Evolutionary conservation across 2,329 filamentous ascomycete genomes (phyloP), one percentile per base, ranked within the genome.

Genomic region (Canariomyces notabilis): DNA sequence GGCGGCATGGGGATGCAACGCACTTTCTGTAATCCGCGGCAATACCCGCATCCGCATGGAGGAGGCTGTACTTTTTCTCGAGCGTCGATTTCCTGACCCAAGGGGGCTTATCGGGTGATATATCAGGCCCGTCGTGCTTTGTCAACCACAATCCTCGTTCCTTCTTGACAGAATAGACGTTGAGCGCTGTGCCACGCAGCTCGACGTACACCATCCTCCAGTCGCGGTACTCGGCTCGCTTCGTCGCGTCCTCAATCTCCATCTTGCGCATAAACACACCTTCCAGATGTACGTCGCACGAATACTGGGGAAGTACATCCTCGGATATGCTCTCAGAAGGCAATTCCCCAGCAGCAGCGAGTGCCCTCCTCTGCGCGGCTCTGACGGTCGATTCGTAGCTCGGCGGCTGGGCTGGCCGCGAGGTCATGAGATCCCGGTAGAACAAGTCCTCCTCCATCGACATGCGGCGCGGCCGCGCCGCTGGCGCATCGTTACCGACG

Each of bases 21-120:
- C 64, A 82, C 75, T 87, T 86, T 57, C 76, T 73, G 61, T 86
- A 84, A 63, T 89, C 85, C 14, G 80, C 76, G 8, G 86, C 85
- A 51, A 89, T 77, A 9, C 85, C 85, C 18, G 85, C 79, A 63
- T 89, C 85, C 18, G 85, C 85, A 60, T 89, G 82, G 53, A 87
- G 76, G 38, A 89, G 71, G 42, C 80, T 85, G 61, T 87, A 89
- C n/a, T 75, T 77, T 61, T 73, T 78, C 52, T 87, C 68, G 31
- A 88, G 65, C 45, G 71, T 71, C 16, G 77, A 77, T 50, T 67
- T 72, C 54, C 67, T 75, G 35, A 76, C 64, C 69, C 65, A 83
- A 33, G 66, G 70, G 21, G 69, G 77, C 56, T 68, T 71, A 58
- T 75, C 74, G 15, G 72, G 71, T 50, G 67, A 71, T 48, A 75